phyloP scores from a whole-genome alignment of 768 basidiomycete species.

The Termitomyces sp. region DNA sequence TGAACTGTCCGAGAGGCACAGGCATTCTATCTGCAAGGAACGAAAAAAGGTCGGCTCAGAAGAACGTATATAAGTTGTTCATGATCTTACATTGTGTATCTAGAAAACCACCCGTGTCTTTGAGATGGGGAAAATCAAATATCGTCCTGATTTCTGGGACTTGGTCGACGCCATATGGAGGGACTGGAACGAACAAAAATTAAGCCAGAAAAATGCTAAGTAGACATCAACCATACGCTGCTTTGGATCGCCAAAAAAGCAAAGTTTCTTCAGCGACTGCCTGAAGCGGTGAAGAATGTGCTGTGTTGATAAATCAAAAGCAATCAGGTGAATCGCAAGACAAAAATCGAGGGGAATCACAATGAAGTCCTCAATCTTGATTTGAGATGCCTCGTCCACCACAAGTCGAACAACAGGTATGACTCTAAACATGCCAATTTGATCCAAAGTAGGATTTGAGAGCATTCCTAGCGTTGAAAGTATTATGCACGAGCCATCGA shows the following conservation, averaged over 20 bases:
- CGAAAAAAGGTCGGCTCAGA: neutral
- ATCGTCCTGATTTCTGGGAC: slow-evolving; percentile 36
- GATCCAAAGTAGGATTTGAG: slow-evolving; percentile 36
- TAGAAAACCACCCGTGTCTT: slow-evolving; percentile 29
- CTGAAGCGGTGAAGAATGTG: slow-evolving; percentile 38
- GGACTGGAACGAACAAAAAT: slow-evolving; percentile 28
- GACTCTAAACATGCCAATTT: slow-evolving; percentile 26
- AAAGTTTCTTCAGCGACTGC: slow-evolving; percentile 33
- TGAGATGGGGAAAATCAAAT: slow-evolving; percentile 40
- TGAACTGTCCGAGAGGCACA: slow-evolving; percentile 39
- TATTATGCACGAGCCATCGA: slow-evolving; percentile 29
- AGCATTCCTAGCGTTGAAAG: slow-evolving; percentile 48
- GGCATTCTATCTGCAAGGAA: slow-evolving; percentile 45
- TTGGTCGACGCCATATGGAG: slow-evolving; percentile 43
- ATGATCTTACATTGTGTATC: slow-evolving; percentile 41
- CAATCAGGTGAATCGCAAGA: neutral
- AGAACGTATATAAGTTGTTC: neutral
- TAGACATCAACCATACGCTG: slow-evolving; percentile 33
- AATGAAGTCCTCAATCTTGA: slow-evolving; percentile 43
- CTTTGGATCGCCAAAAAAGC: slow-evolving; percentile 50
- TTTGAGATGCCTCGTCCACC: slow-evolving; percentile 56
- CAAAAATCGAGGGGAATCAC: slow-evolving; percentile 16
- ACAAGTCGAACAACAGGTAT: slow-evolving; percentile 42
- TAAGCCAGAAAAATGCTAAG: neutral
- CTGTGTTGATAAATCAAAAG: slow-evolving; percentile 19